Conservation (phyloP, 495 filamentous ascomycete genomes). For the Xylaria flabelliformis region DNA sequence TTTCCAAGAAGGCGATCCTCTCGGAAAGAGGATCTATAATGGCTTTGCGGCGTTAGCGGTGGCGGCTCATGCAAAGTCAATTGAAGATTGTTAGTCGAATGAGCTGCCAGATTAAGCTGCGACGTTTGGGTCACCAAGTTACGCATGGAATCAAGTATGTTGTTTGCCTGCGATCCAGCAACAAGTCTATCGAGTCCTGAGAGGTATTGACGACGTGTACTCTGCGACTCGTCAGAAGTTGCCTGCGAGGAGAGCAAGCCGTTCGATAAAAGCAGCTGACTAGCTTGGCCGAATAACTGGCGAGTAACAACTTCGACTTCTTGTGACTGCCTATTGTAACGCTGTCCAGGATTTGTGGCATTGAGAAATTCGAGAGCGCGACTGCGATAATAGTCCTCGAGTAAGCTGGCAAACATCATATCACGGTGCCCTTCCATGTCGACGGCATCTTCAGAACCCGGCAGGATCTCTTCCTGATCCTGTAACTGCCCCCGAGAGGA, state of each 20-base stretch:
- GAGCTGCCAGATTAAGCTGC: conserved; percentile 31
- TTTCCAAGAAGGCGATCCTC: conserved; percentile 52
- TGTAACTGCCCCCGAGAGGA: conserved; percentile 8
- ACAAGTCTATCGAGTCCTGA: conserved; percentile 37
- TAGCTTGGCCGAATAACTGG: conserved; percentile 35
- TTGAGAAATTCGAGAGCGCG: conserved; percentile 41
- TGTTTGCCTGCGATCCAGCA: conserved; percentile 27
- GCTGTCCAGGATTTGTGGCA: conserved; percentile 32
- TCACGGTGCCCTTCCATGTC: conserved; percentile 39
- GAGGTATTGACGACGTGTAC: conserved; percentile 33
- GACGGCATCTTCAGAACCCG: conserved; percentile 18
- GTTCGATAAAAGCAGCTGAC: conserved; percentile 32
- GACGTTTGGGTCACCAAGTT: conserved; percentile 34
- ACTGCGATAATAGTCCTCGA: conserved; percentile 40
- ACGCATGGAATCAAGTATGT: conserved; percentile 30
- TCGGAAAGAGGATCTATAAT: conserved; percentile 39
- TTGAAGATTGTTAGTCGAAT: conserved; percentile 32
- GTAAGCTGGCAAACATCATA: conserved; percentile 43
- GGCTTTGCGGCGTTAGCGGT: conserved; percentile 25
- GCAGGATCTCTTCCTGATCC: conserved; percentile 5
- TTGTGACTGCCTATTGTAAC: conserved; percentile 37
- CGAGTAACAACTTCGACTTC: conserved; percentile 35
- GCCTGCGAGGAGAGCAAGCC: conserved; percentile 34
- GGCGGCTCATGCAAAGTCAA: conserved; percentile 26
- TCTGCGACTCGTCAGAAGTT: conserved; percentile 28